These are phyloP conservation scores for Tetracentron sinense DNA, from an alignment of 164 flowering plant genomes.

Conservation along the genomic window DNA sequence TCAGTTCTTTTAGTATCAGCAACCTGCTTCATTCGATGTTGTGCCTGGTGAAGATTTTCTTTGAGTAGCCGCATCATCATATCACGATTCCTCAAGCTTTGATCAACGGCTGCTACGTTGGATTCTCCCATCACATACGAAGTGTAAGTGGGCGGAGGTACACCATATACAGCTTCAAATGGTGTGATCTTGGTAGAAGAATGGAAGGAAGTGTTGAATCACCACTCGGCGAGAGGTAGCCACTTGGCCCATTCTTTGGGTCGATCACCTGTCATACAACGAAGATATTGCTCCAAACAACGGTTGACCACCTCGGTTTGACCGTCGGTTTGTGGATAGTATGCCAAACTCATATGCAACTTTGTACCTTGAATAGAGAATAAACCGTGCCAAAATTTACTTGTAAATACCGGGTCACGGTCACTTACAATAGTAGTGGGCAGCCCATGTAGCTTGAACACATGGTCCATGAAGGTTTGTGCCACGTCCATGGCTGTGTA, in stretches of 20 bases:
- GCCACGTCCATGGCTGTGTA: not conserved
- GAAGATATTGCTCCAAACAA: not conserved
- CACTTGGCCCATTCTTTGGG: not conserved
- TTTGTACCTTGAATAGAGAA: not conserved
- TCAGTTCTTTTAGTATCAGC: too few species aligned
- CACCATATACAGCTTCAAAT: too few species aligned
- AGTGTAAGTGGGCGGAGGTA: too few species aligned
- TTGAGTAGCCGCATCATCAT: not conserved
- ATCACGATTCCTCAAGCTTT: not conserved
- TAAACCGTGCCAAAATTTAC: too few species aligned
- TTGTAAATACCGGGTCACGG: slow-evolving; percentile 6
- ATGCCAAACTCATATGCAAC: slow-evolving; percentile 4
- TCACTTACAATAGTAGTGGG: slow-evolving; percentile 9
- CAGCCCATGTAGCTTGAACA: slow-evolving; percentile 7
- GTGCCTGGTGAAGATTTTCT: slow-evolving; percentile 1
- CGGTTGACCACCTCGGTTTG: too few species aligned
- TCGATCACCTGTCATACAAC: not conserved
- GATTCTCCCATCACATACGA: not conserved
- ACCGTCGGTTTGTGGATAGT: not conserved
- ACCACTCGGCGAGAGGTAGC: too few species aligned
- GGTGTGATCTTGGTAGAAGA: not conserved
- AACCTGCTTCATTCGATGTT: not conserved
- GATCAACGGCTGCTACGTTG: not conserved
- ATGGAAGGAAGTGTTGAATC: not conserved
- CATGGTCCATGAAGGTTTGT: not conserved